Evolutionary conservation across 75 land plant species (phyloP).

Genomic region (Cryptomeria japonica): DNA sequence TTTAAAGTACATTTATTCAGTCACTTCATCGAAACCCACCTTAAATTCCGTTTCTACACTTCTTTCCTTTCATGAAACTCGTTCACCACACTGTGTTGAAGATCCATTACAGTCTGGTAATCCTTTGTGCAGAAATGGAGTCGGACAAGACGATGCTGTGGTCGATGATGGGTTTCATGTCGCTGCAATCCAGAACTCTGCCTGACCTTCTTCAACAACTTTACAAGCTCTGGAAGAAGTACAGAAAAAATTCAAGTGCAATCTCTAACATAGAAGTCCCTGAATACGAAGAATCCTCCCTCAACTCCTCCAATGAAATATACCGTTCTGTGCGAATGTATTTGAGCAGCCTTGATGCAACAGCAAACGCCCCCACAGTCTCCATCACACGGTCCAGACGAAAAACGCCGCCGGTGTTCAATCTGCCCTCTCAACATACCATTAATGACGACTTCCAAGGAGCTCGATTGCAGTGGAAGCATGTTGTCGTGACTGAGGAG

Average conservation of each 20-base stretch:
- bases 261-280: neutral
- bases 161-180: neutral
- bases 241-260: neutral
- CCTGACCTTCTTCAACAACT: neutral
- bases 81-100: too few species aligned
- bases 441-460: constrained; percentile 40
- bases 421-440: constrained; percentile 44
- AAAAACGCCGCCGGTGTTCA: constrained; percentile 21
- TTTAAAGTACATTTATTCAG: too few species aligned
- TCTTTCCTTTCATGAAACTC: too few species aligned
- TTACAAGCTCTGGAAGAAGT: neutral
- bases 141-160: neutral
- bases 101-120: too few species aligned
- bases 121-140: neutral
- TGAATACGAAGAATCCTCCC: neutral
- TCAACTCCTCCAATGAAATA: neutral
- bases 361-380: constrained; percentile 25
- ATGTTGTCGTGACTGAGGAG: neutral
- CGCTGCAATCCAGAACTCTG: neutral
- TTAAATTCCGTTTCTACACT: too few species aligned
- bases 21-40: too few species aligned
- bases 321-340: neutral
- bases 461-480: constrained; percentile 31
- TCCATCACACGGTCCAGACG: constrained; percentile 26
- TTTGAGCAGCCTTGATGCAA: constrained; percentile 15